These are phyloP conservation scores for Helianthus annuus DNA, from an alignment of 129 eudicot species.

Conservation along the genomic window HanXRQr2.0-SUNRISE NC_035435.2:9726404-9726903, in stretches of 20 bases:
- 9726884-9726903: slow-evolving; percentile 28
- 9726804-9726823: slow-evolving; percentile 32
- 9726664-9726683: slow-evolving; percentile 30
- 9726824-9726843: slow-evolving; percentile 32
- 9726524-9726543: background rate
- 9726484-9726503: background rate
- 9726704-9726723: slow-evolving; percentile 37
- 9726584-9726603: slow-evolving; percentile 1
- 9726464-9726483: background rate
- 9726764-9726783: slow-evolving; percentile 36
- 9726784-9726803: slow-evolving; percentile 42
- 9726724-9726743: slow-evolving; percentile 31
- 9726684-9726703: slow-evolving; percentile 39
- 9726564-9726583: background rate
- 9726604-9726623: slow-evolving; percentile 18
- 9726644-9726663: slow-evolving; percentile 21
- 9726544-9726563: background rate
- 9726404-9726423: background rate
- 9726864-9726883: slow-evolving; percentile 32
- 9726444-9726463: background rate
- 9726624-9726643: slow-evolving; percentile 21
- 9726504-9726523: background rate
- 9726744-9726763: slow-evolving; percentile 16
- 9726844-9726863: slow-evolving; percentile 29
- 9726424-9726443: background rate